These are phyloP conservation scores for Cornus suecica DNA, from an alignment of 148 eudicot genomes.

Conservation along the genomic window DNA sequence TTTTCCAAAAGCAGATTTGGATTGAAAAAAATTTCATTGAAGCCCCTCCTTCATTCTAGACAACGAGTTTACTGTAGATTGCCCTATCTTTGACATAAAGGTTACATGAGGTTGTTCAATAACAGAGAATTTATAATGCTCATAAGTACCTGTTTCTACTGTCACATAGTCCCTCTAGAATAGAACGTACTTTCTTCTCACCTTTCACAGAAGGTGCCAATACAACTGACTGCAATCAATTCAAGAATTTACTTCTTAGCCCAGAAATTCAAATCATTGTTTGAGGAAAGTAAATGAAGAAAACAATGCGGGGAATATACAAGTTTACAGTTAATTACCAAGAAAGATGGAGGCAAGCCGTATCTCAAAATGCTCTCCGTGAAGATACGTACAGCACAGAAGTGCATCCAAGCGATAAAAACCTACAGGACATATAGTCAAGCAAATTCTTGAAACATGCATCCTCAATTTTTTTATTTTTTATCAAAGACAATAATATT, in stretches of 20 bases:
- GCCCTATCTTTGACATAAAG: not conserved
- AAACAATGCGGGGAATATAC: not conserved
- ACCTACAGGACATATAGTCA: slow-evolving; percentile 40
- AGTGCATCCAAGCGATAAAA: slow-evolving; percentile 86
- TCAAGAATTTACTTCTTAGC: not conserved
- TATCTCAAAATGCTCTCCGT: slow-evolving; percentile 92
- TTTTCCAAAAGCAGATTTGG: not conserved
- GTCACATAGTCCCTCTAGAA: slow-evolving; percentile 65
- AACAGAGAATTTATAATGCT: slow-evolving; percentile 7
- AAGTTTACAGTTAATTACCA: slow-evolving; percentile 39
- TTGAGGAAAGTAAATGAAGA: slow-evolving; percentile 9
- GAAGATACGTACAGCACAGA: slow-evolving; percentile 83
- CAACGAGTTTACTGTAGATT: not conserved
- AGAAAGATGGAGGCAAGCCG: slow-evolving; percentile 89
- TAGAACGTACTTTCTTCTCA: slow-evolving; percentile 93
- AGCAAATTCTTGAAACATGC: not conserved
- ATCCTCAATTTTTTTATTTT: not conserved
- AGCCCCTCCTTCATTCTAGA: not conserved
- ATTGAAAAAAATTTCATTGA: not conserved
- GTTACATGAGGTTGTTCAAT: not conserved
- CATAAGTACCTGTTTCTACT: slow-evolving; percentile 63
- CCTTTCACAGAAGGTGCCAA: slow-evolving; percentile 75
- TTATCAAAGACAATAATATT: not conserved
- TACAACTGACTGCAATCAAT: slow-evolving; percentile 61
- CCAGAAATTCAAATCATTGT: not conserved